These are phyloP conservation scores for Candida odintsovae DNA, from an alignment of 805 yeast genomes.

Conservation along the genomic window DNA sequence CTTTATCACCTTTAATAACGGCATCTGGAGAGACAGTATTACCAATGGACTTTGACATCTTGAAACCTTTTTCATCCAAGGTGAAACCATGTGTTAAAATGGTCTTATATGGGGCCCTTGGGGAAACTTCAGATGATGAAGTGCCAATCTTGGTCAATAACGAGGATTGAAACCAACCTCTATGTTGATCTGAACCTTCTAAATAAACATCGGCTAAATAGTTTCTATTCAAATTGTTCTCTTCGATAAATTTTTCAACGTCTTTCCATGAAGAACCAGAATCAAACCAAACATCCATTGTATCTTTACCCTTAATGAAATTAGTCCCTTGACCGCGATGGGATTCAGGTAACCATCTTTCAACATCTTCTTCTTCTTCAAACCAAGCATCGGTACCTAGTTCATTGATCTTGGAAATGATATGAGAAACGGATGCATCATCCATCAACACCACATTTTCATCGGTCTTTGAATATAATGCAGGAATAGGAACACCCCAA, in stretches of 20 bases:
- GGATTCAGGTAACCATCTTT: conserved; percentile 68
- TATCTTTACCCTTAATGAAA: conserved; percentile 70
- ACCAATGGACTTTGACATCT: conserved; percentile 93
- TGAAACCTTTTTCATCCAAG: conserved; percentile 75
- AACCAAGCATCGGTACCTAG: conserved; percentile 84
- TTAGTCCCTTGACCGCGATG: conserved; percentile 35
- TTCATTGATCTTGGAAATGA: conserved; percentile 48
- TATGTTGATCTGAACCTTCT: conserved; percentile 97
- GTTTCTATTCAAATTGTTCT: conserved; percentile 32
- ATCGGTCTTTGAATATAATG: conserved; percentile 48
- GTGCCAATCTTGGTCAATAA: conserved; percentile 67
- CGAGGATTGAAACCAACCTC: conserved; percentile 99
- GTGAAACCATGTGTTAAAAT: conserved; percentile 93
- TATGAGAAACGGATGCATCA: conserved; percentile 46
- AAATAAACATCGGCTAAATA: conserved; percentile 75
- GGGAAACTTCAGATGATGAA: conserved; percentile 12
- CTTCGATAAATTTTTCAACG: conserved; percentile 34
- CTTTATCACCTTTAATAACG: conserved; percentile 56
- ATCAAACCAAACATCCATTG: conserved; percentile 99
- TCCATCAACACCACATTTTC: conserved; percentile 64
- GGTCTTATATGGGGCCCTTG: conserved; percentile 59
- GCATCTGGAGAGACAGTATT: conserved; percentile 68
- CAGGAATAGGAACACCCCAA: conserved; percentile 99
- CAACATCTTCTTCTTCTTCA: conserved; percentile 40
- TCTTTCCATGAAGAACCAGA: conserved; percentile 90